These are phyloP conservation scores for Hypoxylon sp. DNA, from an alignment of 2,329 filamentous ascomycete species.

Conservation along the genomic window DNA sequence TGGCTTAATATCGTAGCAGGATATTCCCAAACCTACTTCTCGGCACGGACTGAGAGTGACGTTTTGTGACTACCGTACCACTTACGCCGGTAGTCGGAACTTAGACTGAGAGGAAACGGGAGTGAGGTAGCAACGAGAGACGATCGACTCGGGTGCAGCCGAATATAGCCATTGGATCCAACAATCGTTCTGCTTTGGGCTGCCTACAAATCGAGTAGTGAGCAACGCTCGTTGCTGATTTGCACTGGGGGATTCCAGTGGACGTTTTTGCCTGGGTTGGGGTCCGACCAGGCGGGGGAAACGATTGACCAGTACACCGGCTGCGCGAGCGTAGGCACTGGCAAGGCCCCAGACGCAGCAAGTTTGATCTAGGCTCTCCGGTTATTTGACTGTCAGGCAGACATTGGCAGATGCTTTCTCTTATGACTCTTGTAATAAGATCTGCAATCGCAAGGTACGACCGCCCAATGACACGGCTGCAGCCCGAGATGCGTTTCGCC, in stretches of 20 bases:
- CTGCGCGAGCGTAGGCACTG: conserved; percentile 18
- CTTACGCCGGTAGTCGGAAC: conserved; percentile 39
- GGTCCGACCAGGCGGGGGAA: conserved; percentile 31
- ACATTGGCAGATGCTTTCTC: conserved; percentile 15
- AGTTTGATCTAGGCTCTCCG: conserved; percentile 31
- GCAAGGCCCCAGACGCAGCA: conserved; percentile 21
- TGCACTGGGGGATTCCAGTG: conserved; percentile 16
- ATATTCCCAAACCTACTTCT: conserved; percentile 30
- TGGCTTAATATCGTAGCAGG: conserved; percentile 25
- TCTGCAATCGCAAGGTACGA: conserved; percentile 35
- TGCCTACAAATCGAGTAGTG: conserved; percentile 34
- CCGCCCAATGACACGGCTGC: conserved; percentile 21
- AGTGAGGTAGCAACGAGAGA: conserved; percentile 33
- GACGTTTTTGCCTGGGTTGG: conserved; percentile 26
- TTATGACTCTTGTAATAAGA: conserved; percentile 36
- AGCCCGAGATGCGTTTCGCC: conserved; percentile 23
- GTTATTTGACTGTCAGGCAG: conserved; percentile 22
- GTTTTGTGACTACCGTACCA: conserved; percentile 32
- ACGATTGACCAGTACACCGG: conserved; percentile 29
- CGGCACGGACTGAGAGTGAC: conserved; percentile 35
- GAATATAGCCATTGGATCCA: conserved; percentile 43
- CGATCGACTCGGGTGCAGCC: conserved; percentile 44
- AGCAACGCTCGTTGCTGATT: conserved; percentile 31
- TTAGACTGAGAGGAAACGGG: conserved; percentile 31
- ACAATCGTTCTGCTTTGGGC: conserved; percentile 34